A percentile compares a stretch with the other conserved stretches of the same genome.
These are phyloP conservation scores for Nemania sp. DNA, from an alignment of 2,329 filamentous ascomycete species.

Conservation along the genomic window DNA sequence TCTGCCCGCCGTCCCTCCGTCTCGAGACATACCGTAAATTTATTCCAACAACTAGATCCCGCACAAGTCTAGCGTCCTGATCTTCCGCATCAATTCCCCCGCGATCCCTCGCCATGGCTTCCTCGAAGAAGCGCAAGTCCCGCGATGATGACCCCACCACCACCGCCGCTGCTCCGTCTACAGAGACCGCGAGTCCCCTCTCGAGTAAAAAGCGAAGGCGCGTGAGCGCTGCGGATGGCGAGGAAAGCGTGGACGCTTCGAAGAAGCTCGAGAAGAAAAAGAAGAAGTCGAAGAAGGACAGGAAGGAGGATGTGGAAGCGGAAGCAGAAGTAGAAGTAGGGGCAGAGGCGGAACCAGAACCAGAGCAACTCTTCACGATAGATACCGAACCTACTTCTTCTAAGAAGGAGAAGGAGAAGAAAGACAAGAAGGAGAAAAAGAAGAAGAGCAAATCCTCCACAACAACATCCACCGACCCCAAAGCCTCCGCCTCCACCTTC, in stretches of 20 bases:
- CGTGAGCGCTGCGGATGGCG: conserved; percentile 25
- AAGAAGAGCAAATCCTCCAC: conserved; percentile 22
- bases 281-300: conserved; percentile 27
- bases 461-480: background rate
- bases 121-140: conserved; percentile 36
- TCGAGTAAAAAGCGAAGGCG: conserved; percentile 36
- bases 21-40: too few species aligned
- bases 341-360: conserved; percentile 35
- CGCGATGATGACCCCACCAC: conserved; percentile 31
- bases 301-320: background rate
- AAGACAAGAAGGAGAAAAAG: conserved; percentile 39
- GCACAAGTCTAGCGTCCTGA: background rate
- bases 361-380: conserved; percentile 22
- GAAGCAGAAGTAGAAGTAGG: background rate
- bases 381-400: background rate
- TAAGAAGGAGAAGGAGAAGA: conserved; percentile 36
- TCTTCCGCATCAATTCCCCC: background rate
- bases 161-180: background rate
- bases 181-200: background rate
- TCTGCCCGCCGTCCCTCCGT: too few species aligned
- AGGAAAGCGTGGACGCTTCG: background rate
- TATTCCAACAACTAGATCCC: too few species aligned
- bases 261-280: conserved; percentile 12
- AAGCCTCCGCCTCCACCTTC: conserved; percentile 17
- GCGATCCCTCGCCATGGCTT: conserved; percentile 20